Base-by-base conservation (phyloP, 2,329 filamentous ascomycete species). In the Penicillium vulpinum region DNA sequence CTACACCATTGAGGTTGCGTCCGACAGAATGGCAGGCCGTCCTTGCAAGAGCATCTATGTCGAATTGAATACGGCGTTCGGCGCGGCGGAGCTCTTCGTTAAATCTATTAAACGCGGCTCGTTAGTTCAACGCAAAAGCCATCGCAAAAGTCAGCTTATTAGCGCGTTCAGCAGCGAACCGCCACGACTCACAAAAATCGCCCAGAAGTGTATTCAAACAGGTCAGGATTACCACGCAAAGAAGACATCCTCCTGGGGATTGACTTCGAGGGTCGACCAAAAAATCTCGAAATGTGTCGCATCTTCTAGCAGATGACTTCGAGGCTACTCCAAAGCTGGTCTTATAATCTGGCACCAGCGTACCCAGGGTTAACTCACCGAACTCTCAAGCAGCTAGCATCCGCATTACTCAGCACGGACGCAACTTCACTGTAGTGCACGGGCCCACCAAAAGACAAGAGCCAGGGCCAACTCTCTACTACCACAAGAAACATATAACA, bases 41-140 rank as follows among this genome's bases (percentile, higher is more conserved):
- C 7, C 41, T 54, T 39, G 31, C 50, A 39, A 62, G 38, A 28
- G 54, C 52, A 56, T 58, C 49, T 8, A 57, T 33, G 8, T 59
- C 51, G 4, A 62, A 53, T 26, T 36, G 18, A 5, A 45, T 28
- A 36, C 9, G 33, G 15, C 56, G 60, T 33, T 62, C 58, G 40
- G 53, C 38, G n/a, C 50, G 58, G 15, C 56, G 58, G 4, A 45
- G 33, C 7, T 57, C 36, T 47, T 61, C 56, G 26, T 62, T 62
- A n/a, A 54, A 61, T 52, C 60, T 59, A 36, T 2, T 38, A 18
- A 15, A 36, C 26, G 18, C 2, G 31, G 21, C 40, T n/a, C n/a
- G 33, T 46, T 9, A 53, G 40, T n/a, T 21, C 21, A 56, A 24
- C 22, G 35, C 21, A 22, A 36, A 15, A n/a, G n/a, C n/a, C n/a